phyloP scores from a whole-genome alignment of 257 asterid genomes.

The Primulina eburnea region DNA sequence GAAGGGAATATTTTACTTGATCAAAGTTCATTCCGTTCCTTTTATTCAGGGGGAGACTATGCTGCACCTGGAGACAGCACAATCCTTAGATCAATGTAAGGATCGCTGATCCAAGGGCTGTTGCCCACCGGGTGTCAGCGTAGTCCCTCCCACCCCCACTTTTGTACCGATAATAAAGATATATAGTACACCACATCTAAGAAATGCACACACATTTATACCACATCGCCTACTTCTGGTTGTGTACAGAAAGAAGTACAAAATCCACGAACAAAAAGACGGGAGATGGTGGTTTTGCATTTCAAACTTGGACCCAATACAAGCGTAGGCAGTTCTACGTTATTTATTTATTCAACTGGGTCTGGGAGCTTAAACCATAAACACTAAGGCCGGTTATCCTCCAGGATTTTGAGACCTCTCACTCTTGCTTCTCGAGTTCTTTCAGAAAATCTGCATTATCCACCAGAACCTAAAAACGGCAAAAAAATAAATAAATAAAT shows the following conservation, averaged over 20 bases:
- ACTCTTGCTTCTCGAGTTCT: slow-evolving; percentile 58
- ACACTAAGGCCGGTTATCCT: slow-evolving; percentile 1
- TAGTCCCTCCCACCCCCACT: neutral
- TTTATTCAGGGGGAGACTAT: no score
- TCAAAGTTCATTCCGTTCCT: neutral
- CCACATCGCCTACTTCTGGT: neutral
- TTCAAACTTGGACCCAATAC: neutral
- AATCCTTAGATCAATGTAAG: no score
- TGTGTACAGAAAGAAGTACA: no score
- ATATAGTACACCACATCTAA: neutral
- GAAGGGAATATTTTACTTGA: neutral
- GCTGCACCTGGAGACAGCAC: no score
- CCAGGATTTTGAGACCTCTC: slow-evolving; percentile 19
- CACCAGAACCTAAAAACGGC: slow-evolving; percentile 69
- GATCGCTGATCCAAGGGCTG: no score
- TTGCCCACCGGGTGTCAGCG: no score
- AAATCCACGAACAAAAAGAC: no score
- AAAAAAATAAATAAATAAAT: neutral
- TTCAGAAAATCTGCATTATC: slow-evolving; percentile 82
- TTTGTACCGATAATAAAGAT: neutral
- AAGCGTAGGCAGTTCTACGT: no score
- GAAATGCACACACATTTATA: neutral
- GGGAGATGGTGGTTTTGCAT: neutral
- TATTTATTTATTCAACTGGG: neutral
- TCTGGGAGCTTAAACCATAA: slow-evolving; percentile 6